Base-by-base conservation (phyloP, 2,329 filamentous ascomycete genomes). In the Pezicula radicicola region DNA sequence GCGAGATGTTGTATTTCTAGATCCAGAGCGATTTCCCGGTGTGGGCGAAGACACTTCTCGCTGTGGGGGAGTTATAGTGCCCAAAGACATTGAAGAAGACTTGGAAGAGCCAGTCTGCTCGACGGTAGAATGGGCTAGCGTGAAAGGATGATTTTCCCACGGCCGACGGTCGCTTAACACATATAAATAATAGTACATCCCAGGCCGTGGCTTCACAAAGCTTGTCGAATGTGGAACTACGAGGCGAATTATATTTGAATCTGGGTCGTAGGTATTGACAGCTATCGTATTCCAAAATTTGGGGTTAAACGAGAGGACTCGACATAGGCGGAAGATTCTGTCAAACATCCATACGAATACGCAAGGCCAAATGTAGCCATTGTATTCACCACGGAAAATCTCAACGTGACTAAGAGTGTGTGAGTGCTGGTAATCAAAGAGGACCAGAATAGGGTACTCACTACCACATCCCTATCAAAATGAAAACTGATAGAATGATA, bases 121-220 rank as follows among this genome's bases (percentile, higher is more conserved):
- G 2, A 68, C 57, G 8, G 46, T 52, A 2, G 40, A 44, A 25
- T 63, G 64, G 1, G 72, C 72, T 10, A 78, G 70, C 0, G 76
- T 78, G 48, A 79, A 79, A 0, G 76, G 76, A 42, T 79, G 76
- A 52, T 72, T 77, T 52, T 79, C 74, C 76, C 76, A 79, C 48
- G 69, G 70, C 1, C 66, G 60, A 12, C 63, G 50, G 19, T 68
- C 68, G 45, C 72, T 66, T 4, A 77, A 66, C 6, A 75, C 63
- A 45, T 73, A 71, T 1, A 78, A 55, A 50, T 75, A 78, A 56
- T 74, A 78, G 56, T 69, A 76, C 0, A 72, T 75, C 0, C 75
- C 75, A 0, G 75, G 68, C 0, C 57, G 53, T 2, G 70, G 68
- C 9, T 59, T 63, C 48, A 72, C 74, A 4, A 66, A 48, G 28